Conservation (phyloP, 73 alveolate species). For the Blepharisma japonicum region DNA sequence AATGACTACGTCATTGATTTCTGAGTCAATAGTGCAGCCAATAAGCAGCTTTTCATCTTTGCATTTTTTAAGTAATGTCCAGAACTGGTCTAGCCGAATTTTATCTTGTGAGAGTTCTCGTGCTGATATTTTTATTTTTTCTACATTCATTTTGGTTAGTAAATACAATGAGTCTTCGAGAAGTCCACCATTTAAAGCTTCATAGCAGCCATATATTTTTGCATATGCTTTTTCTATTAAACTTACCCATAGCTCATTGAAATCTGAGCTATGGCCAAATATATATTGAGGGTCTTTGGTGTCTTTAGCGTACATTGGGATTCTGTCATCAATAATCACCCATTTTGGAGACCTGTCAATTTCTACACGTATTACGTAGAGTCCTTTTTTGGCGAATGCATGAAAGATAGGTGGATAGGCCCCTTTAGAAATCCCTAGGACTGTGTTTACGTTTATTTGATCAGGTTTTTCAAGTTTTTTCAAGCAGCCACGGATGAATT, state of each 20-base stretch:
- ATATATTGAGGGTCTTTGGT: background rate
- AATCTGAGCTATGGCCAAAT: background rate
- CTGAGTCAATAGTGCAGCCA: slow-evolving; percentile 88
- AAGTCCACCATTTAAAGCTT: slow-evolving; percentile 29
- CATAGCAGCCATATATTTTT: slow-evolving; percentile 23
- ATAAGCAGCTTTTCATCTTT: slow-evolving; percentile 71
- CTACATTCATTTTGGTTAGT: background rate
- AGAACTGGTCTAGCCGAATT: slow-evolving; percentile 42
- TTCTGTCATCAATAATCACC: slow-evolving; percentile 25
- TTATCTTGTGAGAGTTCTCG: background rate
- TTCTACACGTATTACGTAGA: background rate
- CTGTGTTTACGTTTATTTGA: background rate
- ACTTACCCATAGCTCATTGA: slow-evolving; percentile 19
- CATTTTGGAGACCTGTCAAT: background rate
- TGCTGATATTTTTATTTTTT: background rate
- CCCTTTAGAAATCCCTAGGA: background rate
- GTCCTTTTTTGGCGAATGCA: background rate
- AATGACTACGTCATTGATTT: slow-evolving; percentile 72
- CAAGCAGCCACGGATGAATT: slow-evolving; percentile 79
- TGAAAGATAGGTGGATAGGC: slow-evolving; percentile 4
- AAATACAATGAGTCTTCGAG: background rate
- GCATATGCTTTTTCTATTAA: slow-evolving; percentile 33
- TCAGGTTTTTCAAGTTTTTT: slow-evolving; percentile 7
- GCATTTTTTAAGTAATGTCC: slow-evolving; percentile 44
- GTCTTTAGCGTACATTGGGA: slow-evolving; percentile 14